phyloP scores from a whole-genome alignment of 2,329 filamentous ascomycete genomes.

The Paecilomyces sp. region DNA sequence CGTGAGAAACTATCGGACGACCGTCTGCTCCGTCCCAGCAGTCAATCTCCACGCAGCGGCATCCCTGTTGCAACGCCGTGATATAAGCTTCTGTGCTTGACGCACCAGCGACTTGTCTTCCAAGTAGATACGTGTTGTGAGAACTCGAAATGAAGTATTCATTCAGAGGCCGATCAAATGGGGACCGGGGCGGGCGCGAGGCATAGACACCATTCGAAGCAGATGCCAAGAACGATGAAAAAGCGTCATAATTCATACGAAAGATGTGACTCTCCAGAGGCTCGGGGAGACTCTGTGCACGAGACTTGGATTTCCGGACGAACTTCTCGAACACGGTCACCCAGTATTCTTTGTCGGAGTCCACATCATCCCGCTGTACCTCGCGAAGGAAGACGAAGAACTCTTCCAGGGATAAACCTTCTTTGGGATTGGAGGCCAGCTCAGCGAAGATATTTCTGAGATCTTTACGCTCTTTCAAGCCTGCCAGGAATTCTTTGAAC shows the following conservation, averaged over 20 bases:
- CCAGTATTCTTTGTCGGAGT: slow-evolving; percentile 60
- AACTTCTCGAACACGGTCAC: slow-evolving; percentile 65
- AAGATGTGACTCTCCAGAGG: slow-evolving; percentile 38
- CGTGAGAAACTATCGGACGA: slow-evolving; percentile 83
- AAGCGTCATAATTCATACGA: slow-evolving; percentile 69
- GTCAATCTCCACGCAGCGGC: slow-evolving; percentile 93
- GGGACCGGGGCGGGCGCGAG: slow-evolving; percentile 53
- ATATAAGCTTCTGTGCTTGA: slow-evolving; percentile 97
- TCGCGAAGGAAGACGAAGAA: slow-evolving; percentile 70
- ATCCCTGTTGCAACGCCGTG: slow-evolving; percentile 75
- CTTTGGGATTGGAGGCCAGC: slow-evolving; percentile 51
- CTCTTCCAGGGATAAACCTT: slow-evolving; percentile 62
- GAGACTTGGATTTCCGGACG: slow-evolving; percentile 52
- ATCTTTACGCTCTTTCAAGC: slow-evolving; percentile 79
- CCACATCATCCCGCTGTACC: slow-evolving; percentile 69
- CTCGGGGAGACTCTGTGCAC: slow-evolving; percentile 38
- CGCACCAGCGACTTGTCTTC: slow-evolving; percentile 79
- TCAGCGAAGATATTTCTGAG: slow-evolving; percentile 65
- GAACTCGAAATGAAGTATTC: slow-evolving; percentile 98
- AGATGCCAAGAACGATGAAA: slow-evolving; percentile 71
- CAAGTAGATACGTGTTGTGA: slow-evolving; percentile 94
- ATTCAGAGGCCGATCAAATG: slow-evolving; percentile 76
- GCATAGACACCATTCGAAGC: slow-evolving; percentile 63
- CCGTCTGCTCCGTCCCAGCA: slow-evolving; percentile 94
- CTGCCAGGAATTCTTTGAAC: slow-evolving; percentile 75